A percentile compares a stretch with the other conserved stretches of the same genome.
phyloP scores from a whole-genome alignment of 1,139 yeast genomes.

The Zhuliangozyma blackwelliae region DNA sequence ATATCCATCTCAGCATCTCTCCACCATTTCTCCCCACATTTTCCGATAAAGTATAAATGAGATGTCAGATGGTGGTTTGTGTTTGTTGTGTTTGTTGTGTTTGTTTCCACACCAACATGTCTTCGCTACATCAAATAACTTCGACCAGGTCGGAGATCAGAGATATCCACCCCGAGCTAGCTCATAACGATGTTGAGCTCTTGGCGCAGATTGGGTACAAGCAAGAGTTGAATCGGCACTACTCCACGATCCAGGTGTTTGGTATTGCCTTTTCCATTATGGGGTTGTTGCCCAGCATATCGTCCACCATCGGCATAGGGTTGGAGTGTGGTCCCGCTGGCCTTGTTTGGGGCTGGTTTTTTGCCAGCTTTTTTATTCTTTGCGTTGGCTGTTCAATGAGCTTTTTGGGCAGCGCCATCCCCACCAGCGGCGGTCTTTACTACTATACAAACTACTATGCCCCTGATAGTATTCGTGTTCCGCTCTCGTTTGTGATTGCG shows the following conservation, averaged over 20 bases:
- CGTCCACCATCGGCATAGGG: constrained; percentile 30
- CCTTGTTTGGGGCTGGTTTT: constrained; percentile 71
- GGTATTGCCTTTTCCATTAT: constrained; percentile 52
- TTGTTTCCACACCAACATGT: too few relatives aligned
- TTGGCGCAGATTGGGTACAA: constrained; percentile 53
- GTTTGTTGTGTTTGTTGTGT: too few relatives aligned
- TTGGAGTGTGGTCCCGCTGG: constrained; percentile 44
- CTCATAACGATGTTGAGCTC: constrained; percentile 40
- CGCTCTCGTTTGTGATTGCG: constrained; percentile 43
- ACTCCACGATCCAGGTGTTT: constrained; percentile 47
- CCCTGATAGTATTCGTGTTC: constrained; percentile 28
- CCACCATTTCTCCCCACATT: too few relatives aligned
- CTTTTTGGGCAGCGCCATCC: constrained; percentile 63
- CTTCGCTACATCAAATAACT: too few relatives aligned
- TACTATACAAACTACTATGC: constrained; percentile 47
- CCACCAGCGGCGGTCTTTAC: constrained; percentile 70
- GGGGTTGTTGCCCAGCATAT: constrained; percentile 48
- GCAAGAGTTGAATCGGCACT: constrained; percentile 46
- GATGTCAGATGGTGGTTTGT: too few relatives aligned
- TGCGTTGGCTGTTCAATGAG: constrained; percentile 60
- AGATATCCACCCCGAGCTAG: constrained; percentile 22
- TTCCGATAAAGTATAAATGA: too few relatives aligned
- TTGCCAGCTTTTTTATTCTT: constrained; percentile 52
- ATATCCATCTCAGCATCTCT: too few relatives aligned
- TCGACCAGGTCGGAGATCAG: constrained; percentile 19